Evolutionary conservation across 169 alveolate genomes (phyloP), one percentile per base, ranked within the genome.

Genomic region (Plasmodium berghei): DNA sequence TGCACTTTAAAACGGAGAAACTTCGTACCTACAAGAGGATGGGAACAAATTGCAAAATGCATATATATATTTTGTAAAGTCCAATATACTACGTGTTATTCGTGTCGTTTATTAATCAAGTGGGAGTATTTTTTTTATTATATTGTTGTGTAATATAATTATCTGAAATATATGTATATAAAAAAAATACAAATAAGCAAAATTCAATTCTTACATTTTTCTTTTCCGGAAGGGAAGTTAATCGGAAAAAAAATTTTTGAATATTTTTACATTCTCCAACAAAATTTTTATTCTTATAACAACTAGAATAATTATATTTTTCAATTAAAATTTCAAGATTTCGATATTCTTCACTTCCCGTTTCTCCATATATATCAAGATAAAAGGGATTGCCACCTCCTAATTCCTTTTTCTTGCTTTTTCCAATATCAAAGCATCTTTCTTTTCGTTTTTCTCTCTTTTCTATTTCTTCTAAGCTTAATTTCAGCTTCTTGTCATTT

Each of bases 211-310:
- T 69, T 72, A 88, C 91, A 80, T 91, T 95, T 74, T 91, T 63
- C 20, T 96, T 95, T 59, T 96, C 97, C 34, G 97, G 97, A 10
- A 90, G 93, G 9, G 96, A 89, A 3, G 96, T 95, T 48, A 96
- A 69, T 40, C 98, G 59, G 58, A 94, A 94, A 71, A 93, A 96
- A 34, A 89, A 92, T 45, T 96, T 96, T 83, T 96, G 97, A 45
- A 94, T 80, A 45, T 86, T 92, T 8, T 69, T 88, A 58, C 95
- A 93, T 16, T 93, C 87, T 16, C 97, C 97, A 64, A 91, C 91
- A 69, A 93, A 87, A 16, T 91, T 89, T 61, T 91, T 92, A 61
- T 75, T 75, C 75, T 75, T 75, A 42, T 75, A 75, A 34, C 89
- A 75, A 34, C 54, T 75, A 2, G 89, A 46, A 24, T 24, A 75